Percentiles rank a stretch among this genome's conserved stretches.
phyloP scores from a whole-genome alignment of 768 basidiomycete genomes.

The Candolleomyces eurysporus region DNA sequence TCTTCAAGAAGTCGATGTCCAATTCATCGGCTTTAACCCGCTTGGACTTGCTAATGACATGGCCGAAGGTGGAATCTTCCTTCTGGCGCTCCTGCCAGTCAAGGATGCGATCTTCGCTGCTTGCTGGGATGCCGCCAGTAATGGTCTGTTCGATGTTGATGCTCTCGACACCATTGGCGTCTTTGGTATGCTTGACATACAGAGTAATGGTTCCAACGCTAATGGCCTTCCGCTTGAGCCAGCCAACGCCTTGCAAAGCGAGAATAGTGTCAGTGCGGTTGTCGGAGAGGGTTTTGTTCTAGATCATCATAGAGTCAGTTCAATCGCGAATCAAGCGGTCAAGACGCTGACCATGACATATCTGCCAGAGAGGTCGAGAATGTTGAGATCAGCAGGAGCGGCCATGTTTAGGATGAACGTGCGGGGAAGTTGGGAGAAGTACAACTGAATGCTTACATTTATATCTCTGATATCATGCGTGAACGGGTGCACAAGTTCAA shows the following conservation, averaged over 20 bases:
- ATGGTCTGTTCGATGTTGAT: slow-evolving; percentile 67
- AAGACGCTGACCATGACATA: slow-evolving; percentile 51
- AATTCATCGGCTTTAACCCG: slow-evolving; percentile 48
- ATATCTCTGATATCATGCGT: neutral
- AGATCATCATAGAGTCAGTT: neutral
- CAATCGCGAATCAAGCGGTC: neutral
- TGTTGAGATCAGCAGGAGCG: slow-evolving; percentile 57
- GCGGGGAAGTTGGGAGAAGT: neutral
- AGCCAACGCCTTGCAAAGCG: slow-evolving; percentile 66
- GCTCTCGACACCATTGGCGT: slow-evolving; percentile 56
- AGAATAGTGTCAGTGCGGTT: slow-evolving; percentile 58
- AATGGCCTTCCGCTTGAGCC: slow-evolving; percentile 69
- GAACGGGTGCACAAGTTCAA: too few relatives aligned
- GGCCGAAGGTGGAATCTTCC: slow-evolving; percentile 63
- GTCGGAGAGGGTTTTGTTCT: slow-evolving; percentile 74
- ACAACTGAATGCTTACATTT: neutral
- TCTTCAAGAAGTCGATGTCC: slow-evolving; percentile 41
- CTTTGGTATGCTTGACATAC: slow-evolving; percentile 60
- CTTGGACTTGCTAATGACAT: slow-evolving; percentile 52
- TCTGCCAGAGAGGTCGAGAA: slow-evolving; percentile 58
- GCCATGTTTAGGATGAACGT: slow-evolving; percentile 48
- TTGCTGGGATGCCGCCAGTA: slow-evolving; percentile 59
- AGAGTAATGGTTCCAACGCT: slow-evolving; percentile 55
- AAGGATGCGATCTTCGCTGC: slow-evolving; percentile 55
- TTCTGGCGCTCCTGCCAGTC: slow-evolving; percentile 52